phyloP scores from a whole-genome alignment of 768 basidiomycete genomes.

The Kwoniella sp. region DNA sequence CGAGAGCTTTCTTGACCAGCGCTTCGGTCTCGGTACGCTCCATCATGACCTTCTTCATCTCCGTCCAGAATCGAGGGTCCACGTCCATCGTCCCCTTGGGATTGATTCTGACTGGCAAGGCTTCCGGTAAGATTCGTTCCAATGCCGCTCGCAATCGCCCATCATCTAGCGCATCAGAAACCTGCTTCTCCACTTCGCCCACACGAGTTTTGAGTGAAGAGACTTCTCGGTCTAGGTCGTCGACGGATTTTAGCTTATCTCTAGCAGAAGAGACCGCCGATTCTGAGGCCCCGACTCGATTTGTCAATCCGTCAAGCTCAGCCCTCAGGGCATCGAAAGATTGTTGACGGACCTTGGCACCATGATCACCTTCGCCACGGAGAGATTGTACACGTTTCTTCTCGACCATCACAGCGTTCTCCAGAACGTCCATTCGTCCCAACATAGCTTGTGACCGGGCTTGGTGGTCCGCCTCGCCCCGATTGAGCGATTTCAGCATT shows the following conservation, averaged over 20 bases:
- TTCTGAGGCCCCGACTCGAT: slow-evolving; percentile 21
- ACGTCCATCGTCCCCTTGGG: slow-evolving; percentile 41
- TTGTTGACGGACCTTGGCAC: slow-evolving; percentile 9
- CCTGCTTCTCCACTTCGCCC: slow-evolving; percentile 45
- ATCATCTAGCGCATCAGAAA: slow-evolving; percentile 45
- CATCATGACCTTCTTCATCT: slow-evolving; percentile 56
- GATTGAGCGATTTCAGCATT: slow-evolving; percentile 20
- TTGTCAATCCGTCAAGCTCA: slow-evolving; percentile 16
- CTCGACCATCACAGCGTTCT: slow-evolving; percentile 21
- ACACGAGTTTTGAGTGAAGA: slow-evolving; percentile 39
- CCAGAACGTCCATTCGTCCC: slow-evolving; percentile 28
- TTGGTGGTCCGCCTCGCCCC: slow-evolving; percentile 16
- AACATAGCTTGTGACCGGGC: slow-evolving; percentile 15
- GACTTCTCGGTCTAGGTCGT: slow-evolving; percentile 33
- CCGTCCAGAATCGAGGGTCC: slow-evolving; percentile 58
- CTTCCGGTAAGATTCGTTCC: slow-evolving; percentile 55
- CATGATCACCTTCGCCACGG: slow-evolving; percentile 9
- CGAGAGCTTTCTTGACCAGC: slow-evolving; percentile 39
- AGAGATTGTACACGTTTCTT: slow-evolving; percentile 17
- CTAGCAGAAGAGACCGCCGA: neutral
- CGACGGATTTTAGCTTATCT: slow-evolving; percentile 14
- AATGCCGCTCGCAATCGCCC: slow-evolving; percentile 52
- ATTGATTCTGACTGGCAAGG: slow-evolving; percentile 54
- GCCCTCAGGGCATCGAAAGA: slow-evolving; percentile 16
- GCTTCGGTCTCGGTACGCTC: slow-evolving; percentile 39